Conservation (phyloP, 108 stramenopile genomes). For the Parietichytrium sp. region DNA sequence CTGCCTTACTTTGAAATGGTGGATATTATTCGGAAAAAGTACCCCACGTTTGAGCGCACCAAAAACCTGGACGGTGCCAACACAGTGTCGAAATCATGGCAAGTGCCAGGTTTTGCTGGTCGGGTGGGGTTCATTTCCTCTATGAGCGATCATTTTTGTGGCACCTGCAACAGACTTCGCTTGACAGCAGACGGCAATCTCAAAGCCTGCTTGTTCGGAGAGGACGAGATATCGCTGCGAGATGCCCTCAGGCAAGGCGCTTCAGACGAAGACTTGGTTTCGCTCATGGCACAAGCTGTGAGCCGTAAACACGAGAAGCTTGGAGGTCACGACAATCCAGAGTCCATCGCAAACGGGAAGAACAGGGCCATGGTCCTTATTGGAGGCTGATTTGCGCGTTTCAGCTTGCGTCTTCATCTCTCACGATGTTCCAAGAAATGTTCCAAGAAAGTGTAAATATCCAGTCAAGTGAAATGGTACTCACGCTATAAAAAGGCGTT, state of each 20-base stretch:
- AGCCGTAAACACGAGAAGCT: constrained; percentile 76
- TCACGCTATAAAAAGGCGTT: too few relatives aligned
- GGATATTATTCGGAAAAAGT: constrained; percentile 43
- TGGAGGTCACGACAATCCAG: constrained; percentile 81
- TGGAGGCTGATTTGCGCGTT: constrained; percentile 71
- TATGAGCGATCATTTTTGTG: constrained; percentile 96
- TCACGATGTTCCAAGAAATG: too few relatives aligned
- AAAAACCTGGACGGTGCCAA: constrained; percentile 71
- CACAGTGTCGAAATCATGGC: constrained; percentile 96
- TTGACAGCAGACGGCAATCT: constrained; percentile 95
- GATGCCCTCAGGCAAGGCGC: constrained; percentile 69
- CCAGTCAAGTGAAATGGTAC: too few relatives aligned
- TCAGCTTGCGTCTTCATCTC: too few relatives aligned
- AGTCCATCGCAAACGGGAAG: constrained; percentile 68
- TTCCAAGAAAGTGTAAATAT: too few relatives aligned
- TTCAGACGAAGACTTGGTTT: constrained; percentile 62
- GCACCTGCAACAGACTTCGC: constrained; percentile 90
- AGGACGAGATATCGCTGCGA: constrained; percentile 77
- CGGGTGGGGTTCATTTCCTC: constrained; percentile 95
- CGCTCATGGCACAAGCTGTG: constrained; percentile 70
- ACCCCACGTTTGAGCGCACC: neutral
- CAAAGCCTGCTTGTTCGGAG: constrained; percentile 92
- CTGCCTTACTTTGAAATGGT: constrained; percentile 82
- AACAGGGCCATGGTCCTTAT: constrained; percentile 96
- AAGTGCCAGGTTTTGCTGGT: constrained; percentile 53